Conservation (phyloP, 768 basidiomycete genomes). For the Trametes punicea region DNA sequence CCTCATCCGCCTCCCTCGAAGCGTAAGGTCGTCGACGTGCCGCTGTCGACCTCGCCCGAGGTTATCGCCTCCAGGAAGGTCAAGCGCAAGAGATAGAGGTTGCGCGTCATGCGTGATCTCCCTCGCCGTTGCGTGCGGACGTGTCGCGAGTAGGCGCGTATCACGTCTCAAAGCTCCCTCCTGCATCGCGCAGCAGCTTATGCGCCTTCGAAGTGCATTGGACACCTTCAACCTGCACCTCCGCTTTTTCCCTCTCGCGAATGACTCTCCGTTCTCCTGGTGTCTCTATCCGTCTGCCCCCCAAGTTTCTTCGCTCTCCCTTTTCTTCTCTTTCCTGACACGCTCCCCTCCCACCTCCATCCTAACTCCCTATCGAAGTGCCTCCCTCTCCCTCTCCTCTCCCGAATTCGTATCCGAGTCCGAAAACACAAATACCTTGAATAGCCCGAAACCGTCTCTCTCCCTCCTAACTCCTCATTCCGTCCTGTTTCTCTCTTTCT, state of each 20-base stretch:
- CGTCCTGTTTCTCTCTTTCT: neutral
- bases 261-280: neutral
- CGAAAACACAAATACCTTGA: too few species aligned
- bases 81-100: constrained; percentile 29
- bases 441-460: too few species aligned
- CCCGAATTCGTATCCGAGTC: too few species aligned
- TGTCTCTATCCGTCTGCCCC: neutral
- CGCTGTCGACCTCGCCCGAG: constrained; percentile 12
- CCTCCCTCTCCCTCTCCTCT: neutral
- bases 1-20: constrained; percentile 21
- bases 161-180: too few species aligned
- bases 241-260: too few species aligned
- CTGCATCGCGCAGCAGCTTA: too few species aligned
- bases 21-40: constrained; percentile 31
- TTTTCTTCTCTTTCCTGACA: neutral
- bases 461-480: neutral
- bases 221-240: too few species aligned
- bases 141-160: too few species aligned
- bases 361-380: neutral
- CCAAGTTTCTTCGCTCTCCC: neutral
- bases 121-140: neutral
- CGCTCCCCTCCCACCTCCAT: neutral
- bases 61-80: constrained; percentile 13
- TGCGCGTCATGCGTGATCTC: neutral
- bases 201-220: too few species aligned